These are phyloP conservation scores for Spirogloea muscicola DNA, from an alignment of 139 green algal genomes.

Conservation along the genomic window DNA sequence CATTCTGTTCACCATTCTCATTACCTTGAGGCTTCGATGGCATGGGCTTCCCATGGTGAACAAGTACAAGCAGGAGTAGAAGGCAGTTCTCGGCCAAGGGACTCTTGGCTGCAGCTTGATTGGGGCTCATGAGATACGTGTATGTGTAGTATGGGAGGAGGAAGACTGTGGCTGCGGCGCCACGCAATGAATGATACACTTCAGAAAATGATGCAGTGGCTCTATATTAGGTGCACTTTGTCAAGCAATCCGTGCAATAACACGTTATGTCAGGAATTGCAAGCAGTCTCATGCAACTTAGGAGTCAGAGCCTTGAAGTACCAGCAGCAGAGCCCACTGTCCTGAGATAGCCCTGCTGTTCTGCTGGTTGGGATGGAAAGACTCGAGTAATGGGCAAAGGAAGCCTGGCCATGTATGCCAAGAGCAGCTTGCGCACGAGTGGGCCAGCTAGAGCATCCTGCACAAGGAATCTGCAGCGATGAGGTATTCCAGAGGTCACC, in stretches of 20 bases:
- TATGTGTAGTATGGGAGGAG: constrained; percentile 64
- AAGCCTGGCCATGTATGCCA: constrained; percentile 35
- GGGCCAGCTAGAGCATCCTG: constrained; percentile 46
- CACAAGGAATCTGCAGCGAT: not conserved
- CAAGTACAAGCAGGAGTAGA: constrained; percentile 62
- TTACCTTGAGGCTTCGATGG: not conserved
- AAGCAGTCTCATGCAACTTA: too few relatives aligned
- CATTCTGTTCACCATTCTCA: not conserved
- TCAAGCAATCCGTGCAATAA: not conserved
- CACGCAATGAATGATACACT: not conserved
- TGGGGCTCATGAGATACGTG: constrained; percentile 52
- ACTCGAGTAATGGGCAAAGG: constrained; percentile 24
- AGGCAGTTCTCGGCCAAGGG: constrained; percentile 56
- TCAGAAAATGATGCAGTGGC: not conserved
- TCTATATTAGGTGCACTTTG: too few relatives aligned
- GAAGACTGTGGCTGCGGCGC: constrained; percentile 53
- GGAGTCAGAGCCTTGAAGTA: too few relatives aligned
- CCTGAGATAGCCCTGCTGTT: constrained; percentile 13
- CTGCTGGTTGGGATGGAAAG: not conserved
- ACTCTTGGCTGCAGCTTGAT: constrained; percentile 16
- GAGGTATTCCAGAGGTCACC: too few relatives aligned
- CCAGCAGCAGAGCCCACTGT: constrained; percentile 39
- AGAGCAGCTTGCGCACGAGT: constrained; percentile 51
- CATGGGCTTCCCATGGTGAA: constrained; percentile 52
- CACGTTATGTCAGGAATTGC: not conserved